Conservation (phyloP, 2,329 filamentous ascomycete species). For the Ophiostoma sp. region DNA sequence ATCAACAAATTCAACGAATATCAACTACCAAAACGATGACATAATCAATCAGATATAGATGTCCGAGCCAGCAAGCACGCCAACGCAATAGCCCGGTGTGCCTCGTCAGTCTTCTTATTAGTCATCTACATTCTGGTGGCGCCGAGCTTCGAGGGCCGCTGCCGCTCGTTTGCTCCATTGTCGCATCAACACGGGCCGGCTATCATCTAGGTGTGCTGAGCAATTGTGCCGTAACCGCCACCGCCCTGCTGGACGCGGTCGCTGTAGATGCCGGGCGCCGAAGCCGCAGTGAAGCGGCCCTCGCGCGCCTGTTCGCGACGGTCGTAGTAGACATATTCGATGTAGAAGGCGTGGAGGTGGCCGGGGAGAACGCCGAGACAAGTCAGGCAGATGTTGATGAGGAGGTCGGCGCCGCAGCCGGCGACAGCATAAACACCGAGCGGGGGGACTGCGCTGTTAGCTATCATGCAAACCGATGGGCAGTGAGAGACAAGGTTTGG, state of each 20-base stretch:
- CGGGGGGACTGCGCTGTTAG: constrained; percentile 51
- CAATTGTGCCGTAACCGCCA: constrained; percentile 40
- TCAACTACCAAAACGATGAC: neutral
- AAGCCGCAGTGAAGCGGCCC: constrained; percentile 48
- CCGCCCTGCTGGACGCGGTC: constrained; percentile 68
- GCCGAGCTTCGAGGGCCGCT: too few species aligned
- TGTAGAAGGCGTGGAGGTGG: constrained; percentile 73
- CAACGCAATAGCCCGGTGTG: too few species aligned
- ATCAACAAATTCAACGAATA: too few species aligned
- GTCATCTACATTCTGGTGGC: too few species aligned
- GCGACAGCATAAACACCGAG: constrained; percentile 58
- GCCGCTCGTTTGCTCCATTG: too few species aligned
- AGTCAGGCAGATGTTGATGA: constrained; percentile 63
- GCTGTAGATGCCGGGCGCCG: constrained; percentile 66
- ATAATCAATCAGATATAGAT: neutral
- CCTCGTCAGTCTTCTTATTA: too few species aligned
- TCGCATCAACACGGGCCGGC: too few species aligned
- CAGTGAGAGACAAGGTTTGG: neutral
- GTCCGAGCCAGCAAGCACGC: neutral
- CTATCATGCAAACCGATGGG: neutral
- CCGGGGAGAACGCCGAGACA: constrained; percentile 69
- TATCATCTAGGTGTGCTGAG: constrained; percentile 22
- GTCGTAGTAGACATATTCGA: constrained; percentile 78
- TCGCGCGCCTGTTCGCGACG: constrained; percentile 58
- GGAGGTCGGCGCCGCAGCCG: constrained; percentile 59